A percentile compares a stretch with the other conserved stretches of the same genome.
These are phyloP conservation scores for Tetrahymena borealis DNA, from an alignment of 73 alveolate species.

Conservation along the genomic window DNA sequence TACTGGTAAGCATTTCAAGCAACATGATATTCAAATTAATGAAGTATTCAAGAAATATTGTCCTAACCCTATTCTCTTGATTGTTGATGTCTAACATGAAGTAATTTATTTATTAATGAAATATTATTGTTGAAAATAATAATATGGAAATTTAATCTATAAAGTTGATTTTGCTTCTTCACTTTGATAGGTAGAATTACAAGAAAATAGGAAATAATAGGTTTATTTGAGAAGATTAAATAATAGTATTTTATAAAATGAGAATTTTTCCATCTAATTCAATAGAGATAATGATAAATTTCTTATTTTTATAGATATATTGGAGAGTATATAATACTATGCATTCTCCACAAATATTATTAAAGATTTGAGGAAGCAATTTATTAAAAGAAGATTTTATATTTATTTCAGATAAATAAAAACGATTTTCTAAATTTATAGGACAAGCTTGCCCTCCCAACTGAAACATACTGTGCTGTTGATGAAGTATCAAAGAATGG, in stretches of 20 bases:
- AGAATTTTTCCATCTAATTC: no score
- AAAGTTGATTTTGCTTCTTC: no score
- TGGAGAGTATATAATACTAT: no score
- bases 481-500: slow-evolving; percentile 96
- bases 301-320: no score
- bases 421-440: neutral
- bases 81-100: slow-evolving; percentile 75
- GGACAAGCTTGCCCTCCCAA: slow-evolving; percentile 90
- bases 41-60: slow-evolving; percentile 92
- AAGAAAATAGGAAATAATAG: no score
- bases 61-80: slow-evolving; percentile 88
- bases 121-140: no score
- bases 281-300: no score
- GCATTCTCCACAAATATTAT: no score
- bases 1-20: slow-evolving; percentile 97
- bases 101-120: neutral
- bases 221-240: no score
- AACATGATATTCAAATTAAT: slow-evolving; percentile 96
- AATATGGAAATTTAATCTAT: no score
- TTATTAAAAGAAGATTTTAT: neutral
- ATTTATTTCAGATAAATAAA: neutral
- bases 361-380: neutral
- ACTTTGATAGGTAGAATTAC: no score
- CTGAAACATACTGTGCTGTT: slow-evolving; percentile 82
- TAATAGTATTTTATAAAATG: no score